Conservation (phyloP, 345 rosid genomes). For the Gossypium herbaceum region DNA sequence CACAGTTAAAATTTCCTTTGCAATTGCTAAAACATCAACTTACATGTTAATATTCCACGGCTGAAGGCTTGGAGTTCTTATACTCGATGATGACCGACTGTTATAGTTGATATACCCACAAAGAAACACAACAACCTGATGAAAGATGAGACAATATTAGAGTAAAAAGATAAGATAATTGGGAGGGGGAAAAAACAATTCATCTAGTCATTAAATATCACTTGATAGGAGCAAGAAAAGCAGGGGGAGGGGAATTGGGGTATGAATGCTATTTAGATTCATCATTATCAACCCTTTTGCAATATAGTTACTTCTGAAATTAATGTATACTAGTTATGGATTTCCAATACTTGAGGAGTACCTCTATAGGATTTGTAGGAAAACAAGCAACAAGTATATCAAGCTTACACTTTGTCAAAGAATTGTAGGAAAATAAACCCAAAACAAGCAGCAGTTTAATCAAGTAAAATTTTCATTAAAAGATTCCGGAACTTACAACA, state of each 20-base stretch:
- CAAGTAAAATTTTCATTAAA: neutral
- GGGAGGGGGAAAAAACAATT: too few relatives aligned
- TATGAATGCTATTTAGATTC: too few relatives aligned
- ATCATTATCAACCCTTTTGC: too few relatives aligned
- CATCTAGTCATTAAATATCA: too few relatives aligned
- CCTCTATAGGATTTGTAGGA: too few relatives aligned
- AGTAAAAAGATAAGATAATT: neutral
- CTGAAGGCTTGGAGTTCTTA: slow-evolving; percentile 57
- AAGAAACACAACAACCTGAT: slow-evolving; percentile 76
- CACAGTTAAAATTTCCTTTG: neutral
- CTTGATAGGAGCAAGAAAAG: too few relatives aligned
- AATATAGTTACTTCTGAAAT: too few relatives aligned
- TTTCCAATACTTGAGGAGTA: neutral
- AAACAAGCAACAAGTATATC: too few relatives aligned
- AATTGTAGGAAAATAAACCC: neutral
- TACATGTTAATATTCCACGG: slow-evolving; percentile 98
- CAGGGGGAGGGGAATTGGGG: too few relatives aligned
- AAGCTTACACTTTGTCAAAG: too few relatives aligned
- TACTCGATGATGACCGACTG: slow-evolving; percentile 59
- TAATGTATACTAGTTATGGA: too few relatives aligned
- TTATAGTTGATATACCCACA: slow-evolving; percentile 86
- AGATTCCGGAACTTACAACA: slow-evolving; percentile 56
- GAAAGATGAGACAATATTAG: slow-evolving; percentile 8
- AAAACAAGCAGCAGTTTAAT: neutral
- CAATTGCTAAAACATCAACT: slow-evolving; percentile 28